Base-by-base conservation (phyloP, 805 yeast genomes). In the Candida nonsorbophila region DNA sequence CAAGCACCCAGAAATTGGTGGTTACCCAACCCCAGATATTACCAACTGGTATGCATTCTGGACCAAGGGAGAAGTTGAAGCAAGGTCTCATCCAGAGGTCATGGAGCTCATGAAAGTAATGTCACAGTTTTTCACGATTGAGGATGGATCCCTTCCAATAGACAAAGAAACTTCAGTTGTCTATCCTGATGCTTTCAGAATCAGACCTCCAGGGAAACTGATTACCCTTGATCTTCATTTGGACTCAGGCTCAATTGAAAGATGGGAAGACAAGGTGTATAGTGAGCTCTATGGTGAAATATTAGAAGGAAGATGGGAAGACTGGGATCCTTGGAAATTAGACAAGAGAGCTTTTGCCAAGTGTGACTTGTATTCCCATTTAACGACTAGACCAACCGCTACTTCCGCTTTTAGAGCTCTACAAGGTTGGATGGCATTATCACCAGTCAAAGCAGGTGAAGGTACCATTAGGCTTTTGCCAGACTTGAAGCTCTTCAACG, bases 381-480 rank as follows among this genome's bases (percentile, higher is more conserved):
- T 34, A 18, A 33, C 16, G 2, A 28, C 23, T 13, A 21, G 36
- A 14, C 27, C 32, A 19, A 25, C 30, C 10, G 33, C 39, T 2
- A 32, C 38, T 7, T 32, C 35, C 9, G 51, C 53, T 10, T 62
- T 66, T 39, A 51, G 73, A 29, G 45, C 65, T 4, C 57, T 62
- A 24, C 72, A 67, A 41, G 71, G 71, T 5, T 67, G 72, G 70
- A 38, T 66, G 11, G 52, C 69, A 3, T 42, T 67, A 33, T 49
- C 61, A 11, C 50, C 48, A 11, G 54, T 46, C 8, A 51, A 49
- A 10, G 47, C 59, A 10, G 53, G 55, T n/a, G 64, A 60, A 33
- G 72, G 72, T 6, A 53, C 69, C 9, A 44, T 67, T 22, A 36
- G 45, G 25, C 42, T 67, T 26, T 47, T 51, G 8, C 72, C 73